These are phyloP conservation scores for Pseudopithomyces maydicus DNA, from an alignment of 2,329 filamentous ascomycete species.

Conservation along the genomic window DNA sequence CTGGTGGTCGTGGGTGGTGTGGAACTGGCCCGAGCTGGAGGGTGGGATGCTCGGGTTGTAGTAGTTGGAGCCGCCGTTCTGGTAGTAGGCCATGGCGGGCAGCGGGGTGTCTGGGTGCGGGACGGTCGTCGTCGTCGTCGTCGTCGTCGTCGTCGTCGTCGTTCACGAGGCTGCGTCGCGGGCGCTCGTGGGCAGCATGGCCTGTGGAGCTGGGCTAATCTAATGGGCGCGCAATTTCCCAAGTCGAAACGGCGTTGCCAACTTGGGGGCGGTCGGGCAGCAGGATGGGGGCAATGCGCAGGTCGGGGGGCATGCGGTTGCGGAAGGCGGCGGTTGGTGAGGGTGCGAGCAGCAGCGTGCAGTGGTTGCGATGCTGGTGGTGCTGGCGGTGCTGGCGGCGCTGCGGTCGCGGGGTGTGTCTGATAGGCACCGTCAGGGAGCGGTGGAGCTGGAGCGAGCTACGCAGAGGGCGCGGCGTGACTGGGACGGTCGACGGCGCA, in stretches of 20 bases:
- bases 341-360: not conserved
- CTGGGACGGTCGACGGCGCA: not conserved
- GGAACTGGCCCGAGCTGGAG: slow-evolving; percentile 43
- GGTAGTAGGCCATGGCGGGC: slow-evolving; percentile 61
- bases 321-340: not conserved
- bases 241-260: not conserved
- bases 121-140: slow-evolving; percentile 6
- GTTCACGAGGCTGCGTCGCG: slow-evolving; percentile 43
- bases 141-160: slow-evolving; percentile 29
- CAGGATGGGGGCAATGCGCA: not conserved
- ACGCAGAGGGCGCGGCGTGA: not conserved
- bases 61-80: slow-evolving; percentile 60
- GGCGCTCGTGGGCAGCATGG: slow-evolving; percentile 39
- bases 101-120: slow-evolving; percentile 8
- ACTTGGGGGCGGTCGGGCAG: not conserved
- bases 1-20: slow-evolving; percentile 53
- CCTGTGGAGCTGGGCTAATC: slow-evolving; percentile 24
- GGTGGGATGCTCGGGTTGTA: slow-evolving; percentile 50
- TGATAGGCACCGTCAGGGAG: not conserved
- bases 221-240: slow-evolving; percentile 7
- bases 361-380: not conserved
- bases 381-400: not conserved
- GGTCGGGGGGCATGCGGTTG: not conserved
- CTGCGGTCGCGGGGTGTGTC: not conserved
- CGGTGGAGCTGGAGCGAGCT: not conserved